A percentile compares a stretch with the other conserved stretches of the same genome.
phyloP scores from a whole-genome alignment of 495 filamentous ascomycete species.

The Penicillium canariense region DNA sequence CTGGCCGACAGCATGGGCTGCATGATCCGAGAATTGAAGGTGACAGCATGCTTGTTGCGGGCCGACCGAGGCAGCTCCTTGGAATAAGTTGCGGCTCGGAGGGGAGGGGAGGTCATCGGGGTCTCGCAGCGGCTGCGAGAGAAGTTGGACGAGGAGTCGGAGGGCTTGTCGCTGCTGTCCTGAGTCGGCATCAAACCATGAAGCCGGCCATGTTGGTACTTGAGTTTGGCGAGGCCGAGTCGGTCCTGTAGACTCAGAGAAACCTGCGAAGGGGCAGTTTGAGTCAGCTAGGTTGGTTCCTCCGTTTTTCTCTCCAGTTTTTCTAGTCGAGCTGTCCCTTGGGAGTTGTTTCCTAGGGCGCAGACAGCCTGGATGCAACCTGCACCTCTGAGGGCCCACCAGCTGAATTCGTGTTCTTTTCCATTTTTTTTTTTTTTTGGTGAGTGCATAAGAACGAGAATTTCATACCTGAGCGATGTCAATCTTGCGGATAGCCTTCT shows the following conservation, averaged over 20 bases:
- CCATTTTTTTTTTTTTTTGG: neutral
- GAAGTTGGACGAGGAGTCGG: constrained; percentile 75
- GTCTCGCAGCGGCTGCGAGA: constrained; percentile 47
- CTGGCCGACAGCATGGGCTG: constrained; percentile 48
- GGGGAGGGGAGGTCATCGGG: constrained; percentile 44
- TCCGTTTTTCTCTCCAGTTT: too few relatives aligned
- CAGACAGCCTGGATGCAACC: neutral
- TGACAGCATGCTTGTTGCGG: constrained; percentile 47
- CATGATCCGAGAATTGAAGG: constrained; percentile 45
- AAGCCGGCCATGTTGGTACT: constrained; percentile 77
- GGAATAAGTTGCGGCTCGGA: constrained; percentile 39
- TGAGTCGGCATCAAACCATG: constrained; percentile 53
- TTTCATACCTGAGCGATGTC: constrained; percentile 74
- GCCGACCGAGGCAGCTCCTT: constrained; percentile 47
- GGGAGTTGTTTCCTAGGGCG: neutral
- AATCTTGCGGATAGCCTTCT: constrained; percentile 47
- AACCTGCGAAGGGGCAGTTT: constrained; percentile 57
- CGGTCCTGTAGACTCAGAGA: constrained; percentile 87
- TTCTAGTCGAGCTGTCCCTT: neutral
- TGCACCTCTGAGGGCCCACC: neutral
- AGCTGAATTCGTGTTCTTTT: too few relatives aligned
- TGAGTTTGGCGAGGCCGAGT: constrained; percentile 92
- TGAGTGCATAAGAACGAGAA: neutral
- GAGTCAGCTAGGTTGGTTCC: constrained; percentile 6
- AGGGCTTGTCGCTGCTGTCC: constrained; percentile 60